Base-by-base conservation (phyloP, 1,284 basidiomycete species). In the Cutaneotrichosporon cutaneum region DNA sequence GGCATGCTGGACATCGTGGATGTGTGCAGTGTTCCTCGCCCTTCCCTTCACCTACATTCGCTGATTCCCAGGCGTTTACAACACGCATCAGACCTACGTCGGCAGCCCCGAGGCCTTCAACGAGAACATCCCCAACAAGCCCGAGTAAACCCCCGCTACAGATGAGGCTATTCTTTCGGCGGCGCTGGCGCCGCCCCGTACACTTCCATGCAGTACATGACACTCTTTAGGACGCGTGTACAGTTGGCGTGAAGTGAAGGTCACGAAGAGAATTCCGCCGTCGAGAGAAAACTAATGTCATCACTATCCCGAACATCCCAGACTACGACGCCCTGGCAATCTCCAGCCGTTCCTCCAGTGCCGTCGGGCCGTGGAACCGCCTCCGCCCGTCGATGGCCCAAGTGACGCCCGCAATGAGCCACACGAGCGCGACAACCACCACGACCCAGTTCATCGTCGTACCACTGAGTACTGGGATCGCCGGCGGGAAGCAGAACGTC, bases 401-500 rank as follows among this genome's bases (percentile, higher is more conserved):
- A 1, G 77, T 80, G 50, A 70, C 59, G 24, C 61, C 61, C 3
- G 70, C 71, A 26, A 81, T 64, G 59, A 78, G 66, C 54, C 67
- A 62, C 58, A 76, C 69, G 60, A 76, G 57, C n/a, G 62, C 72
- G 44, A 74, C 62, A 3, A 77, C 74, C 9, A 78, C 80, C 14
- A 78, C 60, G 9, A 73, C 74, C 64, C 80, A 82, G 69, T 82
- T 82, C 81, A 82, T 82, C 57, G 71, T 75, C 5, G 66, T 64
- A 2, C 73, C 75, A 7, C 67, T 72, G 9, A 67, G 70, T 2
- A 79, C 76, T 7, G 80, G 80, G 0, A 80, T 58, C 14, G 72
- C 75, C 5, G 82, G 81, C 1, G 82, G 82, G 76, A 83, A 82
- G 27, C 82, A 63, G 78, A 83, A 83, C 71, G 82, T 81, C 30